Conservation (phyloP, 2,329 filamentous ascomycete genomes). For the Ophiostoma novo-ulmi region DNA sequence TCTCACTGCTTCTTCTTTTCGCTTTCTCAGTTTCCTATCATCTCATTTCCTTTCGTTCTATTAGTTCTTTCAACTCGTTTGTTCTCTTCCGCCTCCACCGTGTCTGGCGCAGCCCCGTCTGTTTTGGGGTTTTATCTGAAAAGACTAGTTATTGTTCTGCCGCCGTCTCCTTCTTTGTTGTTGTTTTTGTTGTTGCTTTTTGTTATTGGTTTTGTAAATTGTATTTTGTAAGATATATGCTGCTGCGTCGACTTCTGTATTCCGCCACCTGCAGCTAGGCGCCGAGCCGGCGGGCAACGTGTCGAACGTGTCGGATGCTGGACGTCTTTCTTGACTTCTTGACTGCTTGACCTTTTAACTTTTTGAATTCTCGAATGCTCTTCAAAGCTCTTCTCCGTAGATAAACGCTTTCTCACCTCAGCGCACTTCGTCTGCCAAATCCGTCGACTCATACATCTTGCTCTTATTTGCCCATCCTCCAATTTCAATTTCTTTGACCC, state of each 20-base stretch:
- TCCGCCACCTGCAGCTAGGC: background rate
- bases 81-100: too few species aligned
- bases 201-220: background rate
- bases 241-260: background rate
- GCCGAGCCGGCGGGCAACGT: background rate
- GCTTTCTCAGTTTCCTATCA: background rate
- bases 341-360: too few species aligned
- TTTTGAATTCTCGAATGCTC: background rate
- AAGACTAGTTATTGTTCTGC: too few species aligned
- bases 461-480: background rate
- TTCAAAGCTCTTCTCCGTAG: background rate
- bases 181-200: background rate
- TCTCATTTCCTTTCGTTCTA: too few species aligned
- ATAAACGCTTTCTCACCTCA: background rate
- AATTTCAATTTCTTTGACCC: background rate
- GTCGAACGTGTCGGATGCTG: background rate
- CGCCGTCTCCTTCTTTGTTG: too few species aligned
- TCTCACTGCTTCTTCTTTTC: background rate
- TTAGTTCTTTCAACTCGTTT: too few species aligned
- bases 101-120: too few species aligned
- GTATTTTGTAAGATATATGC: background rate
- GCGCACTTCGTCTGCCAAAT: background rate
- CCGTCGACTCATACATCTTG: constrained; percentile 3
- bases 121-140: too few species aligned
- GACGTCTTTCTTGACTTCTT: background rate